phyloP scores from a whole-genome alignment of 306 rosid genomes.

The cucumber (Cucumis sativus) region DNA sequence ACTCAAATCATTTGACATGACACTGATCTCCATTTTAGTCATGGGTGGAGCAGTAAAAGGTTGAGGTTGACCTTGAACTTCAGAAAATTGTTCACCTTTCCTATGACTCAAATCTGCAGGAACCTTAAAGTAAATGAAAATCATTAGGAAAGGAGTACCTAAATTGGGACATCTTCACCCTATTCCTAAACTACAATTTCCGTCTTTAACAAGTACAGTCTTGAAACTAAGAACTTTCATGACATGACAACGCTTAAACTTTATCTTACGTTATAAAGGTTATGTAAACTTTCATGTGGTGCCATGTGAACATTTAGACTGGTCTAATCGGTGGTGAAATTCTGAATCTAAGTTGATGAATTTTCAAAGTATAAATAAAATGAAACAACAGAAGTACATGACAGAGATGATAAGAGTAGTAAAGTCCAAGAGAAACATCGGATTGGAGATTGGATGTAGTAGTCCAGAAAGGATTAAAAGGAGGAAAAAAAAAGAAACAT shows the following conservation, averaged over 20 bases:
- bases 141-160: slow-evolving; percentile 27
- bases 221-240: background rate
- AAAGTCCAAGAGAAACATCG: background rate
- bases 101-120: slow-evolving; percentile 44
- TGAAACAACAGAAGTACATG: background rate
- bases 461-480: background rate
- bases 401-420: background rate
- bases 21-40: slow-evolving; percentile 48
- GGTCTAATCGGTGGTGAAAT: background rate
- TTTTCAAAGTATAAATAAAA: background rate
- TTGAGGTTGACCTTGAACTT: slow-evolving; percentile 34
- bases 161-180: background rate
- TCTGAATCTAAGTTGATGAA: background rate
- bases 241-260: background rate
- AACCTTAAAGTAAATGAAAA: slow-evolving; percentile 55
- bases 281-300: background rate
- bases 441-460: background rate
- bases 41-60: slow-evolving; percentile 34
- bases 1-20: slow-evolving; percentile 44
- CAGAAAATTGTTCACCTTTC: slow-evolving; percentile 37
- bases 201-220: background rate
- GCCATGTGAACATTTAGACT: background rate
- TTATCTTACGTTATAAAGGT: background rate
- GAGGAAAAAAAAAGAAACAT: too few species aligned
- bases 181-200: background rate